Evolutionary conservation across 2,329 filamentous ascomycete genomes (phyloP).

Genomic region (Mycocentrospora acerina): DNA sequence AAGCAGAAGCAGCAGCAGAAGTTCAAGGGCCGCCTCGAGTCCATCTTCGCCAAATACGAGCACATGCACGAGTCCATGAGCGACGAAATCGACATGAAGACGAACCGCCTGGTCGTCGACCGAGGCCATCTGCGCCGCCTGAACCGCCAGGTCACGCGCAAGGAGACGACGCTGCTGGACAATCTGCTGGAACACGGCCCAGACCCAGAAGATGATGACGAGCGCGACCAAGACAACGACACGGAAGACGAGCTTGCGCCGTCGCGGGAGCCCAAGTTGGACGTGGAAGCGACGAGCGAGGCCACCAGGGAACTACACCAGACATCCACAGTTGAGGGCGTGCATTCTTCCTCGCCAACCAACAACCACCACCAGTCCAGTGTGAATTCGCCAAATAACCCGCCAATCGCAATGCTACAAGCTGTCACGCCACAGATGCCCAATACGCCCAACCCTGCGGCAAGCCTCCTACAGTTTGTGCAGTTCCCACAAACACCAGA

Average conservation of each 20-base stretch:
- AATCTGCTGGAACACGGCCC: conserved; percentile 28
- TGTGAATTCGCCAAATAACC: neutral
- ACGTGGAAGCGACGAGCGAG: conserved; percentile 2
- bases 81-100: conserved; percentile 85
- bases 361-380: neutral
- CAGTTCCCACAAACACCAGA: conserved; percentile 35
- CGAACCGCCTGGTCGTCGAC: conserved; percentile 81
- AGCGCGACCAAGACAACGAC: conserved; percentile 6
- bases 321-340: neutral
- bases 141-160: conserved; percentile 26
- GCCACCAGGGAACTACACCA: neutral
- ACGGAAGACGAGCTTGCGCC: conserved; percentile 36
- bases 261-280: conserved; percentile 13
- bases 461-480: conserved; percentile 22
- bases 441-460: conserved; percentile 16
- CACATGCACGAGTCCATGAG: conserved; percentile 79
- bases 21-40: conserved; percentile 71
- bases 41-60: conserved; percentile 86
- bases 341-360: neutral
- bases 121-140: conserved; percentile 79
- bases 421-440: conserved; percentile 6
- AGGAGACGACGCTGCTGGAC: conserved; percentile 23
- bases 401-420: conserved; percentile 4
- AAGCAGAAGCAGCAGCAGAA: conserved; percentile 42
- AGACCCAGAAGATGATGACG: conserved; percentile 37